Conservation (phyloP, 768 basidiomycete genomes). For the Leucosporidium scottii region DNA sequence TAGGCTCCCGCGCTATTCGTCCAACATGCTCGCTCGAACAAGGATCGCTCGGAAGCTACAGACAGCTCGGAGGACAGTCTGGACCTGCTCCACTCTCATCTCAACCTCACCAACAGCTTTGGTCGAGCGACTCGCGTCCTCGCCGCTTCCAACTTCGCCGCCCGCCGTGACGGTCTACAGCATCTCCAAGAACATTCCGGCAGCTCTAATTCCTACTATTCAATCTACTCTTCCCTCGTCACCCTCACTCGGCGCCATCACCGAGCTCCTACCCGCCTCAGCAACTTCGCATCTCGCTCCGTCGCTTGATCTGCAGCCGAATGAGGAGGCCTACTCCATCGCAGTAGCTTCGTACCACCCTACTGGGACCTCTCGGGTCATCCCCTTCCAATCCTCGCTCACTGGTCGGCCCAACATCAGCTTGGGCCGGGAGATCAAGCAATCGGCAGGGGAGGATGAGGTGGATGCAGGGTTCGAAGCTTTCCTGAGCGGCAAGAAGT, state of each 20-base stretch:
- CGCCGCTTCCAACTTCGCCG: not conserved
- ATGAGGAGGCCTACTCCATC: constrained; percentile 6
- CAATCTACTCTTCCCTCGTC: not conserved
- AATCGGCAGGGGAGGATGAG: not conserved
- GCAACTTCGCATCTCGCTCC: not conserved
- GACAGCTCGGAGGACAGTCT: not conserved
- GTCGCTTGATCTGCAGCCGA: not conserved
- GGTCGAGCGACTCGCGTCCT: not conserved
- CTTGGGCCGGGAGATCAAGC: constrained; percentile 25
- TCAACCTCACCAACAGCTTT: constrained; percentile 7
- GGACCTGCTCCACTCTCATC: constrained; percentile 16
- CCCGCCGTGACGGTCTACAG: not conserved
- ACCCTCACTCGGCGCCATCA: constrained; percentile 9
- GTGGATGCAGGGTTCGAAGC: constrained; percentile 16
- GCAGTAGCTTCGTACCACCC: constrained; percentile 3
- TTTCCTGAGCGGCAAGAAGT: constrained; percentile 25
- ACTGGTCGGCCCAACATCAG: constrained; percentile 19
- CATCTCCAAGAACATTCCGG: constrained; percentile 27
- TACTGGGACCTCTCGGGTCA: not conserved
- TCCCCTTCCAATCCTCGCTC: constrained; percentile 16
- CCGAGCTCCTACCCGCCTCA: constrained; percentile 15
- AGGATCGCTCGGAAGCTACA: too few relatives aligned
- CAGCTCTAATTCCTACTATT: constrained; percentile 5
- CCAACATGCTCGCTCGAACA: too few relatives aligned
- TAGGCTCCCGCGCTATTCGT: too few relatives aligned